Base-by-base conservation (phyloP, 805 yeast genomes). In the Wickerhamomyces bovis region DNA sequence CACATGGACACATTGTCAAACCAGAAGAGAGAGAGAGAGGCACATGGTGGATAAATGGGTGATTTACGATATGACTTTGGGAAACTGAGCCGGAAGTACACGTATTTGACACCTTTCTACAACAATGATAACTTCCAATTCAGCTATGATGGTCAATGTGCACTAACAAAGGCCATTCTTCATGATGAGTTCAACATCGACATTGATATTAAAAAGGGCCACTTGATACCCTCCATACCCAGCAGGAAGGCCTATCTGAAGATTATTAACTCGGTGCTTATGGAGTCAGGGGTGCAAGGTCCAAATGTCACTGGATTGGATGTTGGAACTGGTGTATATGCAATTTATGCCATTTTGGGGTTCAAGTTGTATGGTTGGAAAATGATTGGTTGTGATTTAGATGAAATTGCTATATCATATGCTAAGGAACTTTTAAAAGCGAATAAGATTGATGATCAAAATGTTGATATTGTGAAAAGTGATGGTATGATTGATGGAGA, bases 301-400 rank as follows among this genome's bases (percentile, higher is more conserved):
- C 5, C n/a, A 7, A 3, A 3, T n/a, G 26, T 49, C n/a, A 38
- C 35, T 16, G 72, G 69, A 1, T 43, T 72, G n/a, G 79, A 75
- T 50, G 62, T 75, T 16, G 82, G 82, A 1, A 71, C 77, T 0
- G 81, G 82, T 1, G 70, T 72, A 20, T 62, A 70, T 38, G 73
- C 73, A 4, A 70, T 77, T 1, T 77, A 76, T 54, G 71, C 78
- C 2, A 45, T 77, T 1, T 48, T 77, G 28, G 75, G 65, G 7
- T 48, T 61, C 23, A 49, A 53, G 16, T 21, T 60, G 13, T 54
- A 46, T 22, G 45, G 42, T 6, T 57, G 64, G 65, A n/a, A 45
- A 6, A 65, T 73, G 49, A 35, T 58, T 12, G 80, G 71, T 5
- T 68, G 74, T 7, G 81, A 77, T 43, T 65, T 73, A 22, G 73